Conservation (phyloP, 495 filamentous ascomycete genomes). For the Lindgomyces ingoldianus region DNA sequence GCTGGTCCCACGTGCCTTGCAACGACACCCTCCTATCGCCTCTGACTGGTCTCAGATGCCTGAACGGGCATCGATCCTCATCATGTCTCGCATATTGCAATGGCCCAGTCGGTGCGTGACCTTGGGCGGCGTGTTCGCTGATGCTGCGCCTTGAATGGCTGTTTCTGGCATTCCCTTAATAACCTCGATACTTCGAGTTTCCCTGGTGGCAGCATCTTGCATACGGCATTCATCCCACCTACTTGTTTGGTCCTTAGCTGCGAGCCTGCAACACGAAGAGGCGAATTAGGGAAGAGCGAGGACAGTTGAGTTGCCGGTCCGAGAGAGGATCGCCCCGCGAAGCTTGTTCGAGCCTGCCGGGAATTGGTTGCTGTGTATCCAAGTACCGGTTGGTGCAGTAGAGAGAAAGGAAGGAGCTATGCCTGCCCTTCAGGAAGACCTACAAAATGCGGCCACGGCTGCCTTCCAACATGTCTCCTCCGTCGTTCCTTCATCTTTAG, state of each 20-base stretch:
- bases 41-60: conserved; percentile 26
- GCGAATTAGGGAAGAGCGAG: conserved; percentile 15
- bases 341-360: conserved; percentile 10
- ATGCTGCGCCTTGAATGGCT: conserved; percentile 34
- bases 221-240: conserved; percentile 24
- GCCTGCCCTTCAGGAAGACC: neutral
- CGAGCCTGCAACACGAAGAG: neutral
- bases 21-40: neutral
- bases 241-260: conserved; percentile 18
- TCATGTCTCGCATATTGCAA: conserved; percentile 22
- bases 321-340: conserved; percentile 27
- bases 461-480: neutral
- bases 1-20: conserved; percentile 23
- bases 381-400: neutral
- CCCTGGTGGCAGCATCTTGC: neutral
- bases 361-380: neutral
- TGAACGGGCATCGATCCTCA: conserved; percentile 29
- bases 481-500: neutral
- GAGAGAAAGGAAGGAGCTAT: neutral
- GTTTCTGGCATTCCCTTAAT: conserved; percentile 5
- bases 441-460: conserved; percentile 29
- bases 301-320: conserved; percentile 14
- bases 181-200: conserved; percentile 4
- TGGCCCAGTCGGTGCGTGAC: conserved; percentile 22
- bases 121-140: conserved; percentile 10